Conservation (phyloP, 345 rosid species). For the Eucalyptus pauciflora region DNA sequence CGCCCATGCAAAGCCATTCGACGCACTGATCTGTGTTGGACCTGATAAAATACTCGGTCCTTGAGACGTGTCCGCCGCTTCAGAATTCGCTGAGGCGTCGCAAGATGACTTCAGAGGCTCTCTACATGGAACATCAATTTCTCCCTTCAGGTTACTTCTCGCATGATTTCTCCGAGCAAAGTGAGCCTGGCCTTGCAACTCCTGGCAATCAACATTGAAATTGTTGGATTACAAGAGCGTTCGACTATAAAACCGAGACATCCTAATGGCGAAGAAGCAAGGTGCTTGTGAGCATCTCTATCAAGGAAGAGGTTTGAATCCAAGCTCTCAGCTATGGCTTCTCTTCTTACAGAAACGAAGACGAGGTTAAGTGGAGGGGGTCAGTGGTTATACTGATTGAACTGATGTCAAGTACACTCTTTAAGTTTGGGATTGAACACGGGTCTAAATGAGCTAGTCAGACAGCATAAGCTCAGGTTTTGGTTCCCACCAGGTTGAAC, state of each 20-base stretch:
- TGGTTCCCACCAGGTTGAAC: neutral
- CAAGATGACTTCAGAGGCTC: neutral
- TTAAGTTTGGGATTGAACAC: neutral
- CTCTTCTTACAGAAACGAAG: neutral
- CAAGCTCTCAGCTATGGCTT: neutral
- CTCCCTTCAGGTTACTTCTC: neutral
- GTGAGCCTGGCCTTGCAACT: neutral
- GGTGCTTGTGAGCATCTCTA: neutral
- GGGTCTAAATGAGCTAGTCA: neutral
- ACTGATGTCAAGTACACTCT: neutral
- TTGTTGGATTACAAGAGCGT: neutral
- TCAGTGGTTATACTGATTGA: neutral
- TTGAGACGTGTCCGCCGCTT: slow-evolving; percentile 1
- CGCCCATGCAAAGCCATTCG: slow-evolving; percentile 47
- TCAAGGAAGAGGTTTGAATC: neutral
- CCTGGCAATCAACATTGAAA: neutral
- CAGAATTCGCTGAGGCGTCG: neutral
- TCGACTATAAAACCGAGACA: neutral
- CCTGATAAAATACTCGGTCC: slow-evolving; percentile 19
- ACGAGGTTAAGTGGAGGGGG: neutral
- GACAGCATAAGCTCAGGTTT: neutral
- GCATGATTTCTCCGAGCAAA: neutral
- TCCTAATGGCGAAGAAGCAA: neutral
- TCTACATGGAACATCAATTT: neutral
- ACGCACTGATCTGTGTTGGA: slow-evolving; percentile 25